phyloP scores from a whole-genome alignment of 106 monocot genomes.

The Dendrobium catenatum region DNA sequence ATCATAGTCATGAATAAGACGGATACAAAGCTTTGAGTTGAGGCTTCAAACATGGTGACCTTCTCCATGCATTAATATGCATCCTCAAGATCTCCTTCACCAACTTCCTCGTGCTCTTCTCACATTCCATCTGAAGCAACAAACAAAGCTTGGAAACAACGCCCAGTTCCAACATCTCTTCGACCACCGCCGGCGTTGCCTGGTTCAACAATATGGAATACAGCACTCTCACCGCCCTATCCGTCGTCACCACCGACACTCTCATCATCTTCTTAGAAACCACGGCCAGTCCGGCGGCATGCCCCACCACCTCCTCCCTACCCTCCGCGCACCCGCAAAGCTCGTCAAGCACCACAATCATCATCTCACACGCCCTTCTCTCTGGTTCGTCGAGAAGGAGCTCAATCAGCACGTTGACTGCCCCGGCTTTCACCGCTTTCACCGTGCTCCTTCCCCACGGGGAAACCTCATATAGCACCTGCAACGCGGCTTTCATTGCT shows the following conservation, averaged over 20 bases:
- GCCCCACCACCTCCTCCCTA: slow-evolving; percentile 31
- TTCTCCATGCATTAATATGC: slow-evolving; percentile 56
- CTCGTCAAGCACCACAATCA: slow-evolving; percentile 23
- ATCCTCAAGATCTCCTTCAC: slow-evolving; percentile 51
- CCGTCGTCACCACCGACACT: slow-evolving; percentile 29
- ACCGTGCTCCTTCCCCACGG: slow-evolving; percentile 29
- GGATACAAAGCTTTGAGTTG: slow-evolving; percentile 27
- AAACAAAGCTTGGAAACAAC: slow-evolving; percentile 45
- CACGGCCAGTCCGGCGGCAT: slow-evolving; percentile 45
- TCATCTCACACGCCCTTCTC: slow-evolving; percentile 35
- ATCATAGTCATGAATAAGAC: background rate
- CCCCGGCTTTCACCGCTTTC: slow-evolving; percentile 36
- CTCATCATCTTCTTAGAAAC: slow-evolving; percentile 56
- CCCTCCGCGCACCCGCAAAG: slow-evolving; percentile 47
- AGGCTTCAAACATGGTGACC: slow-evolving; percentile 45
- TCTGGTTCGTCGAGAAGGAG: slow-evolving; percentile 22
- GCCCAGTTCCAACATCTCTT: slow-evolving; percentile 60
- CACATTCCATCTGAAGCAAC: slow-evolving; percentile 30
- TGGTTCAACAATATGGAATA: slow-evolving; percentile 25
- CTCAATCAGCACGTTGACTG: slow-evolving; percentile 31
- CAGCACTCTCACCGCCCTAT: slow-evolving; percentile 37
- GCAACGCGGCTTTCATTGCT: slow-evolving; percentile 41
- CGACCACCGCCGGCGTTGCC: slow-evolving; percentile 25
- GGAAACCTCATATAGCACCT: slow-evolving; percentile 15
- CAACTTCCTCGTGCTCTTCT: slow-evolving; percentile 42